Conservation (phyloP, 1,284 basidiomycete genomes). For the Wallemia hederae region DNA sequence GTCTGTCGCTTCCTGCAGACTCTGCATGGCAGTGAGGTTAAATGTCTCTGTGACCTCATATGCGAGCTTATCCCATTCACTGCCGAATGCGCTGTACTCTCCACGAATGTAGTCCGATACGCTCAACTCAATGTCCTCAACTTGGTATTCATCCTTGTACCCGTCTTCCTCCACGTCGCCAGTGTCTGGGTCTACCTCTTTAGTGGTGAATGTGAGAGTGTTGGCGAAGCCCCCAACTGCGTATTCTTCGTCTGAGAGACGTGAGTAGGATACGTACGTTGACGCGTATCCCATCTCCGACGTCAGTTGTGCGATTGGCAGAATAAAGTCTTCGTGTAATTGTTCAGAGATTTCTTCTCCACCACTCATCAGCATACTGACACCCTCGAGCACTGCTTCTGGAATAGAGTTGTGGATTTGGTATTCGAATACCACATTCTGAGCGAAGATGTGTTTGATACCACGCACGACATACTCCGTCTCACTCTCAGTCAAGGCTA, state of each 20-base stretch:
- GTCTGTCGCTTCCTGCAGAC: conserved; percentile 78
- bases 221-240: conserved; percentile 62
- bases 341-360: conserved; percentile 32
- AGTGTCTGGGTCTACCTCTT: conserved; percentile 88
- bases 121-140: conserved; percentile 79
- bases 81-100: conserved; percentile 61
- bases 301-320: conserved; percentile 43
- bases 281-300: conserved; percentile 40
- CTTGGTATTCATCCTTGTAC: conserved; percentile 93
- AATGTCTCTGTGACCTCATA: conserved; percentile 73
- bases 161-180: conserved; percentile 93
- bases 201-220: conserved; percentile 84
- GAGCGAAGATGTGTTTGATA: conserved; percentile 89
- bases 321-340: conserved; percentile 80
- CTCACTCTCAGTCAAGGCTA: conserved; percentile 77
- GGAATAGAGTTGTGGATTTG: conserved; percentile 95
- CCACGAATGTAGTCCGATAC: conserved; percentile 79
- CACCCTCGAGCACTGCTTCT: conserved; percentile 86
- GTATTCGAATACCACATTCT: conserved; percentile 94
- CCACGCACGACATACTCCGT: conserved; percentile 93
- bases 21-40: conserved; percentile 68
- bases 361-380: conserved; percentile 73
- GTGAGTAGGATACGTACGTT: conserved; percentile 81
- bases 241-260: conserved; percentile 45
- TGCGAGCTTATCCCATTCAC: conserved; percentile 82